Conservation (phyloP, 768 basidiomycete species). For the Rhodotorula kratochvilovae region DNA sequence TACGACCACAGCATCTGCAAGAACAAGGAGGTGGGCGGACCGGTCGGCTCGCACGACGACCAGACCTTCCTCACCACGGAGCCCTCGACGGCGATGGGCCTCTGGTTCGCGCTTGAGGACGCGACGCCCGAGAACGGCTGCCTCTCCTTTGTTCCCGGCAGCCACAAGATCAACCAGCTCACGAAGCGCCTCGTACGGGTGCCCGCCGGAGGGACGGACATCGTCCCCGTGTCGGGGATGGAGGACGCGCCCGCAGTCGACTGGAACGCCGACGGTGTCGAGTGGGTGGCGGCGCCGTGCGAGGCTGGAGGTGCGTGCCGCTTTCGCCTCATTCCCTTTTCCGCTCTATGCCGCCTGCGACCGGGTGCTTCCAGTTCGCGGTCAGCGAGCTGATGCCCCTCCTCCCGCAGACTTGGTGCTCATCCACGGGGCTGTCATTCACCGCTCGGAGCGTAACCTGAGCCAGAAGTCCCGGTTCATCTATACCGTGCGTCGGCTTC, state of each 20-base stretch:
- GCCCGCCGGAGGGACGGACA: constrained; percentile 69
- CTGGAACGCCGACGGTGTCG: constrained; percentile 40
- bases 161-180: constrained; percentile 63
- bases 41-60: constrained; percentile 92
- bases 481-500: constrained; percentile 69
- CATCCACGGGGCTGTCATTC: constrained; percentile 87
- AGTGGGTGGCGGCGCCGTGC: constrained; percentile 45
- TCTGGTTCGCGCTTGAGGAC: constrained; percentile 91
- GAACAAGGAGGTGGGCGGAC: constrained; percentile 80
- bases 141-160: constrained; percentile 82
- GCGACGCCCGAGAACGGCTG: constrained; percentile 80
- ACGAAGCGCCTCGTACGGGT: constrained; percentile 80
- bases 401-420: constrained; percentile 74
- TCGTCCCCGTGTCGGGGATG: constrained; percentile 58
- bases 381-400: background rate
- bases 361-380: no score
- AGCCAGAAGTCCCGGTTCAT: constrained; percentile 72
- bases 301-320: constrained; percentile 31
- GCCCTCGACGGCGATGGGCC: constrained; percentile 85
- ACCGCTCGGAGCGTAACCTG: constrained; percentile 82
- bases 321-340: background rate
- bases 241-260: constrained; percentile 36
- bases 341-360: background rate
- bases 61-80: constrained; percentile 80
- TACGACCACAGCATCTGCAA: constrained; percentile 63